Evolutionary conservation across 352 stramenopile species (phyloP).

Genomic region (Plasmopara muralis): DNA sequence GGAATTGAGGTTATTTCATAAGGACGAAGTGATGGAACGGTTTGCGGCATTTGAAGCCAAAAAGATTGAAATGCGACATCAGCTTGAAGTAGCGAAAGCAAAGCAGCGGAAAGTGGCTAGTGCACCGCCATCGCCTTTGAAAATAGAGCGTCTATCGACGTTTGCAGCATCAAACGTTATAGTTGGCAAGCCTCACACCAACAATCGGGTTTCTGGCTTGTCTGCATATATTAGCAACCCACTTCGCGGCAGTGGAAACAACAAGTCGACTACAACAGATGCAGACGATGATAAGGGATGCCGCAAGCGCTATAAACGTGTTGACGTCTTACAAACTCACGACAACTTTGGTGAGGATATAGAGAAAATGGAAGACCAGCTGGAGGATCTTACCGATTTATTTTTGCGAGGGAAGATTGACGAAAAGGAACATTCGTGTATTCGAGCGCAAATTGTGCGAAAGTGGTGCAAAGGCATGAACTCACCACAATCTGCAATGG

Average conservation of each 20-base stretch:
- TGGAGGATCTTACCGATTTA: conserved; percentile 64
- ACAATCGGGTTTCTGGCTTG: conserved; percentile 22
- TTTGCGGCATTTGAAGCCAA: conserved; percentile 76
- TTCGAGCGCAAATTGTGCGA: conserved; percentile 71
- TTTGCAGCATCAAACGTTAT: conserved; percentile 30
- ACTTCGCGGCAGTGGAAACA: conserved; percentile 33
- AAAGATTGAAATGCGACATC: conserved; percentile 81
- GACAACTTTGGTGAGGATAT: conserved; percentile 58
- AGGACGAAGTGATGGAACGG: conserved; percentile 75
- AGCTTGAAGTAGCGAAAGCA: conserved; percentile 62
- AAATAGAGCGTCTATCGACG: conserved; percentile 44
- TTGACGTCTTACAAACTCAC: conserved; percentile 68
- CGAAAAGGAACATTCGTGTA: conserved; percentile 81
- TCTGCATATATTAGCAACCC: conserved; percentile 71
- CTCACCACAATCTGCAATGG: conserved; percentile 70
- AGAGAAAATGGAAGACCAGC: conserved; percentile 75
- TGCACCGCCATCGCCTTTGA: conserved; percentile 50
- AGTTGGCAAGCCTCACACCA: conserved; percentile 18
- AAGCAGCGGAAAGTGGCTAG: conserved; percentile 36
- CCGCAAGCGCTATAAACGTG: conserved; percentile 52
- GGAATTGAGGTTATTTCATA: conserved; percentile 65
- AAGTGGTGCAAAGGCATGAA: conserved; percentile 81
- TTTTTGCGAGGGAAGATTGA: conserved; percentile 75
- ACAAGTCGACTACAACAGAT: conserved; percentile 13
- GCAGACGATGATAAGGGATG: conserved; percentile 33